A percentile compares a stretch with the other conserved stretches of the same genome.
Evolutionary conservation across 306 rosid species (phyloP).

Genomic region (Prunus armeniaca): DNA sequence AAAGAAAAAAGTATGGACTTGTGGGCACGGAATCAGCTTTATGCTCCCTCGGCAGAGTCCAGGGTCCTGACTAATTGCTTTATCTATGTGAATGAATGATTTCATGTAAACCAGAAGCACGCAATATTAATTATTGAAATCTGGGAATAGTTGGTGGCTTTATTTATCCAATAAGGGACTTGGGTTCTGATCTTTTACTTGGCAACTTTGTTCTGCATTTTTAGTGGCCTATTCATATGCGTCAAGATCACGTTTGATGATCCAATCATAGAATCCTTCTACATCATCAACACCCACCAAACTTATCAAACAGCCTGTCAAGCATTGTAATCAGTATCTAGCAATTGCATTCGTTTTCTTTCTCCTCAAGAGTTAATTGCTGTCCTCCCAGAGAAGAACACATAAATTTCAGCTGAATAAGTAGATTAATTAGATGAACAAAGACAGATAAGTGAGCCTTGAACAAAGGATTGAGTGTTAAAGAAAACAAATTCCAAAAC

Average conservation of each 20-base stretch:
- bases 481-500: no score
- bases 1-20: neutral
- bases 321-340: neutral
- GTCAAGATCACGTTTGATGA: neutral
- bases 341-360: neutral
- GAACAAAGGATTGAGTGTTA: no score
- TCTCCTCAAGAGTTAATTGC: neutral
- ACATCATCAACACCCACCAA: neutral
- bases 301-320: neutral
- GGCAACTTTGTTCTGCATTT: neutral
- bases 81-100: neutral
- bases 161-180: neutral
- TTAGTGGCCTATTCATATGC: neutral
- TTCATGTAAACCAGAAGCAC: neutral
- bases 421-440: no score
- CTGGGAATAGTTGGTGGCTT: neutral
- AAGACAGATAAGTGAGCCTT: no score
- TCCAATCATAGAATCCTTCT: neutral
- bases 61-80: no score
- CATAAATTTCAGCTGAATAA: neutral
- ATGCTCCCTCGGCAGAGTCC: no score
- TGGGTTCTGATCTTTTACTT: neutral
- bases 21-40: neutral
- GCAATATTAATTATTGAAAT: neutral
- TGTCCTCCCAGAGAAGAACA: neutral